phyloP scores from a whole-genome alignment of 495 filamentous ascomycete genomes.

The Glarea lozoyensis region DNA sequence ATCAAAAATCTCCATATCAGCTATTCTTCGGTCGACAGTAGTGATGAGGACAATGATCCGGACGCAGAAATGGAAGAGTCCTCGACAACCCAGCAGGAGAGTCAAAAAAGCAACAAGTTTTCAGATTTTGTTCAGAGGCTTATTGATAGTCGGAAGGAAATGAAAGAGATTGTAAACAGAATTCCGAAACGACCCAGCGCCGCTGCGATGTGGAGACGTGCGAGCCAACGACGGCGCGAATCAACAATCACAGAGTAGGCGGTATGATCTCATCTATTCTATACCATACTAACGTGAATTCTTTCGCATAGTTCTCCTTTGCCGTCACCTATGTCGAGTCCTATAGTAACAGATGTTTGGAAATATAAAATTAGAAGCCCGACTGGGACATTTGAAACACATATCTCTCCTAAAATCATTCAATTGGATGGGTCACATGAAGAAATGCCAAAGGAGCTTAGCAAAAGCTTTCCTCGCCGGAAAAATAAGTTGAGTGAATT shows the following conservation, averaged over 20 bases:
- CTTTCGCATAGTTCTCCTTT: too few species aligned
- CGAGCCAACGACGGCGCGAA: neutral
- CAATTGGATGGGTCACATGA: neutral
- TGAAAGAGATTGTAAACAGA: slow-evolving; percentile 12
- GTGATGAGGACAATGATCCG: neutral
- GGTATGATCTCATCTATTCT: too few species aligned
- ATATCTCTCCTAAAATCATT: too few species aligned
- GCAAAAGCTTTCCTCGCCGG: neutral
- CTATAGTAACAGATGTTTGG: too few species aligned
- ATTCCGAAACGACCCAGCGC: slow-evolving; percentile 5
- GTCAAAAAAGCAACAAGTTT: slow-evolving; percentile 3
- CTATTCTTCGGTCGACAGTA: too few species aligned
- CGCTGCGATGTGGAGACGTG: slow-evolving; percentile 13
- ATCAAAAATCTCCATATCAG: too few species aligned
- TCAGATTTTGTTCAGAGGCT: slow-evolving; percentile 3
- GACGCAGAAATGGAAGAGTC: neutral
- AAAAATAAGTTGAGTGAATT: neutral
- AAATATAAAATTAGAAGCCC: too few species aligned
- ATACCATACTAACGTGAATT: too few species aligned
- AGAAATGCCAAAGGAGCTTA: neutral
- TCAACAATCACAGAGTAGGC: too few species aligned
- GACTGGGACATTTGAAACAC: too few species aligned
- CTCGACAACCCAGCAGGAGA: neutral
- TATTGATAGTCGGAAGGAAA: slow-evolving; percentile 2
- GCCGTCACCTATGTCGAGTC: too few species aligned